phyloP scores from a whole-genome alignment of 176 grass and related monocot genomes.

The Olyra latifolia region DNA sequence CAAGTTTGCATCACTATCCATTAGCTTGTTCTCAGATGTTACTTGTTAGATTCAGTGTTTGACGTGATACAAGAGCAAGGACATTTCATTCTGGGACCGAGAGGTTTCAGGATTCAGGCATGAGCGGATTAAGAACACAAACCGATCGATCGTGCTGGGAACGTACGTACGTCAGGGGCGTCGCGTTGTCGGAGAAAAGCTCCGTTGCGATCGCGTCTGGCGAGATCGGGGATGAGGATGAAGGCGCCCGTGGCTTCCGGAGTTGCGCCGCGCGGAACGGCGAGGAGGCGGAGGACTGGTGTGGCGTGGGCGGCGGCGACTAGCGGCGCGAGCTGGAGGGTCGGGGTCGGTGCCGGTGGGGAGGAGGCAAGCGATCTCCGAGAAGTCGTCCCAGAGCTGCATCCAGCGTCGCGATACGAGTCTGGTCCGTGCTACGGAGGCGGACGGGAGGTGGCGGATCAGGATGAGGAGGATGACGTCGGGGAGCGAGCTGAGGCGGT shows the following conservation, averaged over 20 bases:
- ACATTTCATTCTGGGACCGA: neutral
- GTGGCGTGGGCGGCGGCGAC: neutral
- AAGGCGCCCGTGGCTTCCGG: neutral
- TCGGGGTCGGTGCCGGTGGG: neutral
- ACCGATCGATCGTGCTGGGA: neutral
- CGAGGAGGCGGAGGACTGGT: neutral
- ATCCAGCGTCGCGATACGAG: neutral
- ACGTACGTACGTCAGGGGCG: neutral
- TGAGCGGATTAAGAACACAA: neutral
- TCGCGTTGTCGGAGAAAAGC: neutral
- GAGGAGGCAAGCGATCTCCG: neutral
- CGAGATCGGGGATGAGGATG: neutral
- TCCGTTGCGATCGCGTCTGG: neutral
- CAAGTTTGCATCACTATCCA: neutral
- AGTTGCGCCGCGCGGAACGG: neutral
- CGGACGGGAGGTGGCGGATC: neutral
- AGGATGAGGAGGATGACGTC: neutral
- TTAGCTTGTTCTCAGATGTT: neutral
- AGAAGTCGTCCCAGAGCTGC: neutral
- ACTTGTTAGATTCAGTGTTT: neutral
- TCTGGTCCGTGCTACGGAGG: neutral
- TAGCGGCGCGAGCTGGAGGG: neutral
- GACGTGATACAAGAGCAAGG: neutral
- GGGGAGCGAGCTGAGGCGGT: neutral
- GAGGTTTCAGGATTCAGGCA: neutral